phyloP scores from a whole-genome alignment of 2,329 filamentous ascomycete genomes.

The Fusarium tricinctum region DNA sequence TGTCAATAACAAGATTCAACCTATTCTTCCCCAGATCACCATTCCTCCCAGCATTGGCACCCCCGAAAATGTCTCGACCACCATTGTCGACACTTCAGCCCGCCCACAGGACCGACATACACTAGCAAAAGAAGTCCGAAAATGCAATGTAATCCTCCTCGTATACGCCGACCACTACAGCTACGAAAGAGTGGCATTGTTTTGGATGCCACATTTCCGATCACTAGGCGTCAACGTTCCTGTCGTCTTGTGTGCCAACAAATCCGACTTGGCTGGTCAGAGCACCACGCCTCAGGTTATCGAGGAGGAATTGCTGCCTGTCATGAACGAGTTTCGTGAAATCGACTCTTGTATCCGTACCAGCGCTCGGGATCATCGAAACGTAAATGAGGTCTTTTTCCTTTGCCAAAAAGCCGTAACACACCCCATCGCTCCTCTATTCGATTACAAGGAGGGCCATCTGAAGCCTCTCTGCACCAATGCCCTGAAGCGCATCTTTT shows the following conservation, averaged over 20 bases:
- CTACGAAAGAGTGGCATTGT: slow-evolving; percentile 95
- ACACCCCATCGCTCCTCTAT: slow-evolving; percentile 94
- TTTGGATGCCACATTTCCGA: slow-evolving; percentile 98
- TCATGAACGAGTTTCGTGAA: slow-evolving; percentile 99
- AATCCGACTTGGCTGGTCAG: slow-evolving; percentile 86
- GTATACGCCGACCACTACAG: slow-evolving; percentile 99
- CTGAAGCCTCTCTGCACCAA: slow-evolving; percentile 91
- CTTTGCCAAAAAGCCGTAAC: slow-evolving; percentile 98
- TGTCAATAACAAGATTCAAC: slow-evolving; percentile 93
- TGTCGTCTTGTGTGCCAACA: slow-evolving; percentile 96
- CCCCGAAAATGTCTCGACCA: slow-evolving; percentile 96
- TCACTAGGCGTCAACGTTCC: slow-evolving; percentile 98
- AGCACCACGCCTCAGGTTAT: slow-evolving; percentile 86
- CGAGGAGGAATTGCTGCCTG: slow-evolving; percentile 96
- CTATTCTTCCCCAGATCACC: slow-evolving; percentile 93
- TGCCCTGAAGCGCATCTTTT: slow-evolving; percentile 91
- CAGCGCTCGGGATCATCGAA: slow-evolving; percentile 90
- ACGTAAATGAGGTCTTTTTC: slow-evolving; percentile 97
- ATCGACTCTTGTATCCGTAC: slow-evolving; percentile 98
- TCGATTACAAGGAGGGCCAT: slow-evolving; percentile 91
- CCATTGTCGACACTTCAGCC: slow-evolving; percentile 96
- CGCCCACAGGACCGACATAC: slow-evolving; percentile 92
- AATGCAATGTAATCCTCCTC: slow-evolving; percentile 95
- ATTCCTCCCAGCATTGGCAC: slow-evolving; percentile 94
- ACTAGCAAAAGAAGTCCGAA: slow-evolving; percentile 92